Evolutionary conservation across 1,139 yeast genomes (phyloP).

Genomic region (Candida mesenterica): DNA sequence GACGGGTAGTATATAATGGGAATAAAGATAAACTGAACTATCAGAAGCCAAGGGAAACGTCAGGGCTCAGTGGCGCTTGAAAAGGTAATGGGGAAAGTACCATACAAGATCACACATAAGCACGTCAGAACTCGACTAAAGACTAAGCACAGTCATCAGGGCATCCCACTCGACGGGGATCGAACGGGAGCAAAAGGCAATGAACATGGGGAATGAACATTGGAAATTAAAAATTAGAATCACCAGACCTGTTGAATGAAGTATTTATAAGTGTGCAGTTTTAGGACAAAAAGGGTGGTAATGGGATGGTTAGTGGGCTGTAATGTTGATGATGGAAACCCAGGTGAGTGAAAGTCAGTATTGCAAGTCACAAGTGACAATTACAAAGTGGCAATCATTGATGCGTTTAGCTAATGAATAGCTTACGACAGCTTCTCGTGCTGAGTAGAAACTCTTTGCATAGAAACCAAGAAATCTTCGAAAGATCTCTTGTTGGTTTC

Average conservation of each 20-base stretch:
- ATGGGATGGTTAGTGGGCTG: constrained; percentile 1
- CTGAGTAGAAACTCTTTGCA: constrained; percentile 98
- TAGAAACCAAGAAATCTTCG: constrained; percentile 94
- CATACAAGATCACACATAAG: background rate
- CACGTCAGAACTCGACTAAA: too few species aligned
- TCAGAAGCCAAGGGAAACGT: too few species aligned
- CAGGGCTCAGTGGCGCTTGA: too few species aligned
- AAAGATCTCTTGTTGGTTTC: constrained; percentile 71
- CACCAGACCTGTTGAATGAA: background rate
- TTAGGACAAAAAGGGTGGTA: background rate
- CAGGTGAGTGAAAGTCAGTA: too few species aligned
- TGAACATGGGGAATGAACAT: background rate
- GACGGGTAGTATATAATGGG: background rate
- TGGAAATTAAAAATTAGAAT: background rate
- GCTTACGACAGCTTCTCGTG: constrained; percentile 70
- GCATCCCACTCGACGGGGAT: background rate
- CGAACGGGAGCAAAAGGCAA: background rate
- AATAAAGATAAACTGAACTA: background rate
- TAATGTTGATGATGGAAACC: too few species aligned
- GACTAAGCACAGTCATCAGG: background rate
- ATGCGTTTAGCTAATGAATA: background rate
- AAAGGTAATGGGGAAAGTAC: background rate
- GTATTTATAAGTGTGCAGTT: background rate
- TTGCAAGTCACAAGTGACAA: too few species aligned
- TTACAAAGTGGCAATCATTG: too few species aligned